Conservation (phyloP, 192 early-diverging fungal genomes). For the Linnemannia elongata region DNA sequence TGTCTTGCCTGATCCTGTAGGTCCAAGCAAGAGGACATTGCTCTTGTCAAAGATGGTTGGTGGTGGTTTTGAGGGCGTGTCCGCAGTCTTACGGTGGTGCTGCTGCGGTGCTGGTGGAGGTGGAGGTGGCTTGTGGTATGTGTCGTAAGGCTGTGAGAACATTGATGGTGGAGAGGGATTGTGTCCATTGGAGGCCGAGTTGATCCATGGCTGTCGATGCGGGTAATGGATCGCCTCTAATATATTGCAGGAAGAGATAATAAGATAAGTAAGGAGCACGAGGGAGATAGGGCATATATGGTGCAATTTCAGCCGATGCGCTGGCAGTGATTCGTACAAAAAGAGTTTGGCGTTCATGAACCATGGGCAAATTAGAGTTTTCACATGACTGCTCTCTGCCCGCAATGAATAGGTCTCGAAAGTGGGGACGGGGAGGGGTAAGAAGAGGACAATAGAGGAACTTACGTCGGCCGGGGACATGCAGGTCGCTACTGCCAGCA, state of each 20-base stretch:
- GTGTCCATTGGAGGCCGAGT: slow-evolving; percentile 40
- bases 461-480: slow-evolving; percentile 54
- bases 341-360: slow-evolving; percentile 12
- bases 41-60: slow-evolving; percentile 87
- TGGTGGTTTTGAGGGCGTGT: slow-evolving; percentile 25
- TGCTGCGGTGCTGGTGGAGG: slow-evolving; percentile 24
- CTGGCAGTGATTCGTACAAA: neutral
- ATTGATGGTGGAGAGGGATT: slow-evolving; percentile 39
- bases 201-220: slow-evolving; percentile 57
- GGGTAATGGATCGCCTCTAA: slow-evolving; percentile 56
- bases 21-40: slow-evolving; percentile 89
- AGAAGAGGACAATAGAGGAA: neutral
- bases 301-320: neutral
- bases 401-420: neutral
- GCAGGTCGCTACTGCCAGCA: neutral
- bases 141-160: slow-evolving; percentile 55
- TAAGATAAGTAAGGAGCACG: neutral
- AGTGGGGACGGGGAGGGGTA: neutral
- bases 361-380: slow-evolving; percentile 30
- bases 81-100: slow-evolving; percentile 2
- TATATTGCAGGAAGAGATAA: neutral
- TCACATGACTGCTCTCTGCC: slow-evolving; percentile 39
- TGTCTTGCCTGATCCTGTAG: slow-evolving; percentile 91
- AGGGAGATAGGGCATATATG: neutral
- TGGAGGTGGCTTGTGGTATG: slow-evolving; percentile 36